Percentiles rank a stretch among this genome's conserved stretches.
phyloP scores from a whole-genome alignment of 495 filamentous ascomycete genomes.

The Aspergillus hancockii region DNA sequence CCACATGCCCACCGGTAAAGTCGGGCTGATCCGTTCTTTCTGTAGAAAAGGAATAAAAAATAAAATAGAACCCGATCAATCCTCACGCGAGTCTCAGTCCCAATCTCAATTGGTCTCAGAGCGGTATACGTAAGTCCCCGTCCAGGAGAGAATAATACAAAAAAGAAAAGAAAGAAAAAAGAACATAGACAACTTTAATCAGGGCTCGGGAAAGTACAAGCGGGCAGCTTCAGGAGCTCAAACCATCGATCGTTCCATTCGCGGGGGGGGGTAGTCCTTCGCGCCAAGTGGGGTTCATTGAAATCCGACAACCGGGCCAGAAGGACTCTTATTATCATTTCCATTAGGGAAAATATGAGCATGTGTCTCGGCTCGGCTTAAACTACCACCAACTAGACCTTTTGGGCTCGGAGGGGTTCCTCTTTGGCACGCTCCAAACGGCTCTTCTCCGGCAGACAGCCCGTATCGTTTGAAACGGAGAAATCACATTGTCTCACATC shows the following conservation, averaged over 20 bases:
- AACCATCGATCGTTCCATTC: slow-evolving; percentile 21
- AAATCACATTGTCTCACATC: slow-evolving; percentile 28
- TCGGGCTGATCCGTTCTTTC: background rate
- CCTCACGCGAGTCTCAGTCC: background rate
- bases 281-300: slow-evolving; percentile 13
- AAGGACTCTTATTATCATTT: slow-evolving; percentile 1
- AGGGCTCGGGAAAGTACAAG: background rate
- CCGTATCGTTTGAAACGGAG: slow-evolving; percentile 7
- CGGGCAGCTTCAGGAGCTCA: slow-evolving; percentile 2
- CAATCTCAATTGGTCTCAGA: background rate
- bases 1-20: background rate
- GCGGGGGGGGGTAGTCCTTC: slow-evolving; percentile 8
- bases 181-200: background rate
- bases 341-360: background rate
- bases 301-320: slow-evolving; percentile 15
- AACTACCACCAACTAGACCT: background rate
- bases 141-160: background rate
- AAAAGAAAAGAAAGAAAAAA: background rate
- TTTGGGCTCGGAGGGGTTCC: background rate
- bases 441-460: slow-evolving; percentile 5
- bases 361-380: slow-evolving; percentile 5
- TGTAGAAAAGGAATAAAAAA: background rate
- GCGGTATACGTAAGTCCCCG: background rate
- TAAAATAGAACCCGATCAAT: background rate
- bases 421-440: slow-evolving; percentile 6